Percentiles rank a stretch among this genome's conserved stretches.
Conservation (phyloP, 441 rosid species). For the Croton setiger region DNA sequence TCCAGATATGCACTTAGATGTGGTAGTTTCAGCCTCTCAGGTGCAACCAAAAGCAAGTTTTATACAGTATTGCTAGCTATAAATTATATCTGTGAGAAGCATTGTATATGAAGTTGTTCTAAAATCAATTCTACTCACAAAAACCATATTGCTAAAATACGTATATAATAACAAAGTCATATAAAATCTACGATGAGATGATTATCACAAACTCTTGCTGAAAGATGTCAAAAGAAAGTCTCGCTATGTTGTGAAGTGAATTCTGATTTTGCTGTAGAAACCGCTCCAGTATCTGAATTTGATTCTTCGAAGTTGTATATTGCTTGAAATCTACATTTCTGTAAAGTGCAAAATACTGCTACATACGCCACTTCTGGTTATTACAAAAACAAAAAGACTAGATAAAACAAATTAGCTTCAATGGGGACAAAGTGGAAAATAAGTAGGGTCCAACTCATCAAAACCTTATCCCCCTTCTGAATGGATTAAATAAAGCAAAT, state of each 20-base stretch:
- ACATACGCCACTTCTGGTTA: slow-evolving; percentile 1
- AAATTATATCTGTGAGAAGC: too few species aligned
- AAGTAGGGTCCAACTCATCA: too few species aligned
- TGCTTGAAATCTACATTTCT: slow-evolving; percentile 54
- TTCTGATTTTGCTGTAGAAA: slow-evolving; percentile 44
- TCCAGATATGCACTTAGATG: slow-evolving; percentile 41
- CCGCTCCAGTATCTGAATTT: slow-evolving; percentile 75
- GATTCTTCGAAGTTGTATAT: slow-evolving; percentile 81
- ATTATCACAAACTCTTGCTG: slow-evolving; percentile 71
- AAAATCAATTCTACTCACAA: too few species aligned
- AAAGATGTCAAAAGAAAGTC: slow-evolving; percentile 68
- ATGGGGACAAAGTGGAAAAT: neutral
- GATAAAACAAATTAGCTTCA: slow-evolving; percentile 13
- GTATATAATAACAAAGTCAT: slow-evolving; percentile 19
- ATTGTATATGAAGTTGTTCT: too few species aligned
- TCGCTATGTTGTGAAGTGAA: slow-evolving; percentile 61
- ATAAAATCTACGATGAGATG: slow-evolving; percentile 75
- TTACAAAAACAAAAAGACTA: slow-evolving; percentile 25
- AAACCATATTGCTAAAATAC: too few species aligned
- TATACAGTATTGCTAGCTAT: neutral
- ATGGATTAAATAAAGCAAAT: too few species aligned
- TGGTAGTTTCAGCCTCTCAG: slow-evolving; percentile 30
- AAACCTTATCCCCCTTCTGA: too few species aligned
- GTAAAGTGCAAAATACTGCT: neutral
- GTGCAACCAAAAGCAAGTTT: slow-evolving; percentile 15